Percentiles rank a stretch among this genome's conserved stretches.
Evolutionary conservation across 192 early-diverging fungal genomes (phyloP).

Genomic region (Chytriomyces sp.): DNA sequence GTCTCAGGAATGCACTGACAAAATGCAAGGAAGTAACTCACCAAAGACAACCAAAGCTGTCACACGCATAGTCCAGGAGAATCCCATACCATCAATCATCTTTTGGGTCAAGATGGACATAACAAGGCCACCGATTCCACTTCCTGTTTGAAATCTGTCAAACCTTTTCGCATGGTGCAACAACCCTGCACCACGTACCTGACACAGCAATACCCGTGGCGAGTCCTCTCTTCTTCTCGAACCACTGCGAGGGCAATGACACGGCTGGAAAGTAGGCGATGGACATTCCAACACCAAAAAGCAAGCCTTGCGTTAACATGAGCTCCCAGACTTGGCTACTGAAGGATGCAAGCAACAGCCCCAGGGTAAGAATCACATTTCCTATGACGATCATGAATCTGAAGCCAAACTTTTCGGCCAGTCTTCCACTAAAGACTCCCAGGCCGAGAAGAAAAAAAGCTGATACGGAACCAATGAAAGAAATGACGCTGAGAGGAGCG

Average conservation of each 20-base stretch:
- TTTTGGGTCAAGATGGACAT: conserved; percentile 62
- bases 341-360: conserved; percentile 22
- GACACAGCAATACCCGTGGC: conserved; percentile 75
- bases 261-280: conserved; percentile 68
- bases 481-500: conserved; percentile 19
- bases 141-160: too few relatives aligned
- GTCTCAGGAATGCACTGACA: not conserved
- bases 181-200: too few relatives aligned
- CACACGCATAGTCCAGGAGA: conserved; percentile 69
- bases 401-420: conserved; percentile 54
- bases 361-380: conserved; percentile 42
- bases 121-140: conserved; percentile 75
- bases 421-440: conserved; percentile 33
- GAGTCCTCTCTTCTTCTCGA: conserved; percentile 60
- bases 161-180: too few relatives aligned
- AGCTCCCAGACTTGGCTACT: conserved; percentile 67
- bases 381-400: conserved; percentile 51
- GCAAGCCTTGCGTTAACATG: conserved; percentile 69
- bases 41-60: conserved; percentile 57
- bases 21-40: not conserved
- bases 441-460: conserved; percentile 36
- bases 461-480: conserved; percentile 37
- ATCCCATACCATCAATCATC: conserved; percentile 61
- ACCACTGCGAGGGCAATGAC: conserved; percentile 71
- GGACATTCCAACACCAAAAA: conserved; percentile 72